Percentiles rank a stretch among this genome's conserved stretches.
Conservation (phyloP, 345 rosid genomes). For the Dipteronia sinensis region DNA sequence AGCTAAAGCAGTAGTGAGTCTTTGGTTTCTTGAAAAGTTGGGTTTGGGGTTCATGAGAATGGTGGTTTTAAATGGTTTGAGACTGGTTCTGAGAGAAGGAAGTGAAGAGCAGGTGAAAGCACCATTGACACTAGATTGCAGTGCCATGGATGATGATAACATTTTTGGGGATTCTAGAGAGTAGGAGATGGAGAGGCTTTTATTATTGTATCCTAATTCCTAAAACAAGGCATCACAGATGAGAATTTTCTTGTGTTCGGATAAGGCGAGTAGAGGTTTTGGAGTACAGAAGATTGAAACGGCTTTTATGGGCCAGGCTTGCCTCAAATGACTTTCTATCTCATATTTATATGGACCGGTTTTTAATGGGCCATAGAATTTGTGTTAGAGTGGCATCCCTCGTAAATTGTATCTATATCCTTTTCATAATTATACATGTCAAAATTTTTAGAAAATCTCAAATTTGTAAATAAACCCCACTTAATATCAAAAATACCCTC, state of each 20-base stretch:
- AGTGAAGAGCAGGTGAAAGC: slow-evolving; percentile 30
- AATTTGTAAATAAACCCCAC: too few relatives aligned
- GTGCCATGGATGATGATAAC: slow-evolving; percentile 52
- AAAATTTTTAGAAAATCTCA: too few relatives aligned
- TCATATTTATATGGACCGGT: neutral
- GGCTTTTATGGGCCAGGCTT: neutral
- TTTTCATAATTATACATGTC: too few relatives aligned
- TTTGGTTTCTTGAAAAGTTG: slow-evolving; percentile 37
- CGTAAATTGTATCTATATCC: too few relatives aligned
- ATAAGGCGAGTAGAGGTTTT: slow-evolving; percentile 30
- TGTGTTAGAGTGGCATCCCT: too few relatives aligned
- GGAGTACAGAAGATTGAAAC: neutral
- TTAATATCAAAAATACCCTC: too few relatives aligned
- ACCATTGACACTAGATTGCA: slow-evolving; percentile 29
- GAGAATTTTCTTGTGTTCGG: slow-evolving; percentile 31
- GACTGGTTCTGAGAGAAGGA: slow-evolving; percentile 23
- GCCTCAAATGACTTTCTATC: neutral
- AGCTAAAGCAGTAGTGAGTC: slow-evolving; percentile 32
- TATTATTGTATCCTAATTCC: neutral
- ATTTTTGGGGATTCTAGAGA: slow-evolving; percentile 19
- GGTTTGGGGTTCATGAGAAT: slow-evolving; percentile 11
- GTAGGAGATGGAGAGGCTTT: neutral
- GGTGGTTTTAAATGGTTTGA: slow-evolving; percentile 17
- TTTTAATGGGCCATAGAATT: too few relatives aligned
- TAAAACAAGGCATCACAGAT: slow-evolving; percentile 13